Conservation (phyloP, 305 asterid genomes). For the Solanum hybrid region DNA sequence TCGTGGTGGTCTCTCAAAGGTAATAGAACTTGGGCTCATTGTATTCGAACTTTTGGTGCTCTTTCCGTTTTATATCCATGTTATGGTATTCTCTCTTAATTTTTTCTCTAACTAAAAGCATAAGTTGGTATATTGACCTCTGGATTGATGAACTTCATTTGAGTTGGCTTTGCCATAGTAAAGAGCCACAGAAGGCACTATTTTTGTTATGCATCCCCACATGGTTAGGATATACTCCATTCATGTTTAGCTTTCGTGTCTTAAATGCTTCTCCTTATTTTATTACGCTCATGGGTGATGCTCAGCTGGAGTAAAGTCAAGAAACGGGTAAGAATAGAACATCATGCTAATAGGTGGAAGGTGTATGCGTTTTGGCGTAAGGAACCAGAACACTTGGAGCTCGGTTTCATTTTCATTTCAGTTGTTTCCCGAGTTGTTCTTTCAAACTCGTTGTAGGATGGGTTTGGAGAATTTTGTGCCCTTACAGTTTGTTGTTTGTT, state of each 20-base stretch:
- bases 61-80: background rate
- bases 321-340: background rate
- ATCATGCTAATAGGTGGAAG: background rate
- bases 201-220: background rate
- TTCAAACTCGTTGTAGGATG: background rate
- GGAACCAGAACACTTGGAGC: background rate
- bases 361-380: background rate
- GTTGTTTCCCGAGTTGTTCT: background rate
- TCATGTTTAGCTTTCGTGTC: background rate
- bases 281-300: background rate
- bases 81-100: background rate
- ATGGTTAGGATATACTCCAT: background rate
- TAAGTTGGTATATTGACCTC: background rate
- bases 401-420: background rate
- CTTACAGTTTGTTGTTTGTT: background rate
- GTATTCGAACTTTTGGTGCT: background rate
- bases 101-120: background rate
- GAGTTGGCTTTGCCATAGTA: background rate
- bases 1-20: constrained; percentile 83
- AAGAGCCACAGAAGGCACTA: background rate
- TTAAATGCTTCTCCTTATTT: background rate
- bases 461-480: background rate
- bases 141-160: background rate
- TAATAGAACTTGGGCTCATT: constrained; percentile 4
- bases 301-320: background rate